Conservation (phyloP, 495 filamentous ascomycete genomes). For the Podospora didyma region DNA sequence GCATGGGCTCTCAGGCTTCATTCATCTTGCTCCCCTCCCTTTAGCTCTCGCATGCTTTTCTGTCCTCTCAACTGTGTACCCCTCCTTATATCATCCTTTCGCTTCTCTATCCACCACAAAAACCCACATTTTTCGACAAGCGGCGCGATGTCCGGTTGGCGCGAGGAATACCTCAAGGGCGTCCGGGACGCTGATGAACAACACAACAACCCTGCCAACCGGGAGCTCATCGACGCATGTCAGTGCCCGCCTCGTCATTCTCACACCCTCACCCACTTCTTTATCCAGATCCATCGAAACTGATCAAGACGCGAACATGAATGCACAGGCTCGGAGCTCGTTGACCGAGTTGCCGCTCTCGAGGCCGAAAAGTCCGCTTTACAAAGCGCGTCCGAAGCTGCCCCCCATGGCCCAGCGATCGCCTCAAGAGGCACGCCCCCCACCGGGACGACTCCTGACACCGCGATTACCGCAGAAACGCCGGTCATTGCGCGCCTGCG, state of each 20-base stretch:
- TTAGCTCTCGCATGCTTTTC: too few relatives aligned
- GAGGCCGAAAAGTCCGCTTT: constrained; percentile 47
- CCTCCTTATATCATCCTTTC: background rate
- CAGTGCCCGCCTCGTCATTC: constrained; percentile 12
- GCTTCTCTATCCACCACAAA: background rate
- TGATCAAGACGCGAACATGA: constrained; percentile 8
- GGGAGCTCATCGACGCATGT: constrained; percentile 44
- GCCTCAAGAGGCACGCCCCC: constrained; percentile 14
- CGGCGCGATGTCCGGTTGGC: constrained; percentile 41
- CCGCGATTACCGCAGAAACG: constrained; percentile 21
- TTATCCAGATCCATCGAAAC: constrained; percentile 4
- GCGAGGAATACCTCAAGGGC: constrained; percentile 40
- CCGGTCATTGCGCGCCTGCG: constrained; percentile 45
- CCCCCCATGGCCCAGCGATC: background rate
- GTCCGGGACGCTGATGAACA: constrained; percentile 37
- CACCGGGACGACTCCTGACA: constrained; percentile 10
- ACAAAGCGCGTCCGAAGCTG: constrained; percentile 10
- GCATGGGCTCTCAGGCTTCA: too few relatives aligned
- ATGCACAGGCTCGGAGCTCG: constrained; percentile 60
- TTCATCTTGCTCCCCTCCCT: too few relatives aligned
- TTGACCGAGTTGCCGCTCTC: constrained; percentile 59
- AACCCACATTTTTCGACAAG: background rate
- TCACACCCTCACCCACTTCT: background rate
- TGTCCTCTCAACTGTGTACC: too few relatives aligned
- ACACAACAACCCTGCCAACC: constrained; percentile 40